phyloP scores from a whole-genome alignment of 805 yeast species.

The Komagataella pseudopastoris region DNA sequence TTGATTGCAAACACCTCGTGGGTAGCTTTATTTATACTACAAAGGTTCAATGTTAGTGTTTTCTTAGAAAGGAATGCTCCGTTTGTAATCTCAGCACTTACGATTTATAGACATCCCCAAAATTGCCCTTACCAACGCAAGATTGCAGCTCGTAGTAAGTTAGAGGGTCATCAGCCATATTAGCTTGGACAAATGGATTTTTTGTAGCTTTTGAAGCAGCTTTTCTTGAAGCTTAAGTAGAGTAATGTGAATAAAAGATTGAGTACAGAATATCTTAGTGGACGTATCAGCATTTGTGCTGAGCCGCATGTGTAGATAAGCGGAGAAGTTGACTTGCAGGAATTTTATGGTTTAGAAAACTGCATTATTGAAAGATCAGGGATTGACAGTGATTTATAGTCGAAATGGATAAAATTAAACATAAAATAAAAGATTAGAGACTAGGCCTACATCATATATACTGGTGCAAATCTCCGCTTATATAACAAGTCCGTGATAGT shows the following conservation, averaged over 20 bases:
- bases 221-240: neutral
- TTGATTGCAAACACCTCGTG: conserved; percentile 66
- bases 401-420: no score
- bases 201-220: neutral
- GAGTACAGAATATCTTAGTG: neutral
- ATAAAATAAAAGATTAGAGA: no score
- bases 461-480: no score
- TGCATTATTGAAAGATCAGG: neutral
- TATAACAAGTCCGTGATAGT: neutral
- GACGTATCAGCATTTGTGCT: neutral
- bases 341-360: neutral
- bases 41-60: neutral
- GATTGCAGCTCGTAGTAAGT: conserved; percentile 21
- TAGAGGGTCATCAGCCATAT: conserved; percentile 4
- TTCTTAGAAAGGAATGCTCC: neutral
- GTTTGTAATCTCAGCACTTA: conserved; percentile 4
- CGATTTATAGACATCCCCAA: conserved; percentile 78
- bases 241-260: neutral
- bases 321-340: neutral
- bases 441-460: no score
- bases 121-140: conserved; percentile 73
- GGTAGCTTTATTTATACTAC: conserved; percentile 17
- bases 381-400: neutral
- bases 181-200: neutral
- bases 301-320: neutral